Evolutionary conservation across 2,329 filamentous ascomycete genomes (phyloP), one percentile per base, ranked within the genome.

Genomic region (Alternaria novae-zelandiae): DNA sequence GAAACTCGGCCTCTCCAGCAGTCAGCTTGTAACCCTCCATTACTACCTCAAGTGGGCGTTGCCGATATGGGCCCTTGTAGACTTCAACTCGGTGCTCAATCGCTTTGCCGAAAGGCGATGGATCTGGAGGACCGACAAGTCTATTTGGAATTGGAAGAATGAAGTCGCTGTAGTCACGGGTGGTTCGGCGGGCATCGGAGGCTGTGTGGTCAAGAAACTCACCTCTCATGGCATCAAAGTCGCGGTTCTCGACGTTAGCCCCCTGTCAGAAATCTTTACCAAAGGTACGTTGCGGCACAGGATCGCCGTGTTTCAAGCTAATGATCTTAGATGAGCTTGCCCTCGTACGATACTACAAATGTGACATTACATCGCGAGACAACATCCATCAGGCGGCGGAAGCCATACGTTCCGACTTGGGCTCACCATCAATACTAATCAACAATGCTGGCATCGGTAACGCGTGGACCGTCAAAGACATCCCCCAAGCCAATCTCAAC

Each of bases 101-200:
- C 63, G 64, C 20, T 76, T 73, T 72, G 78, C 78, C 6, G 70
- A 74, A 54, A 78, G 83, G 70, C 79, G 80, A 62, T 84, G 81
- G 79, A 64, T 74, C 8, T 75, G 80, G 65, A 73, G 58, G 17
- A 68, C 70, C 44, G 74, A 77, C 53, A 72, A 70, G 53, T 70
- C 58, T 26, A 49, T 45, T 3, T 79, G 78, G 78, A 51, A 74
- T 13, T 79, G 74, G 76, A 59, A 67, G 25, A 61, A 66, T 5
- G 77, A 81, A 54, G 51, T 80, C 2, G 78, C 77, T 17, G 75
- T 80, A 17, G 72, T 81, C 25, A 81, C 79, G 7, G 79, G 79
- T 5, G 79, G 78, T 21, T 75, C 76, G 2, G 68, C 69, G 21
- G 79, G 79, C 6, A 80, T 81, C 13, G 79, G 78, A 25, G 75